These are phyloP conservation scores for Arabidopsis hybrid DNA, from an alignment of 441 rosid genomes.

Conservation along the genomic window DNA sequence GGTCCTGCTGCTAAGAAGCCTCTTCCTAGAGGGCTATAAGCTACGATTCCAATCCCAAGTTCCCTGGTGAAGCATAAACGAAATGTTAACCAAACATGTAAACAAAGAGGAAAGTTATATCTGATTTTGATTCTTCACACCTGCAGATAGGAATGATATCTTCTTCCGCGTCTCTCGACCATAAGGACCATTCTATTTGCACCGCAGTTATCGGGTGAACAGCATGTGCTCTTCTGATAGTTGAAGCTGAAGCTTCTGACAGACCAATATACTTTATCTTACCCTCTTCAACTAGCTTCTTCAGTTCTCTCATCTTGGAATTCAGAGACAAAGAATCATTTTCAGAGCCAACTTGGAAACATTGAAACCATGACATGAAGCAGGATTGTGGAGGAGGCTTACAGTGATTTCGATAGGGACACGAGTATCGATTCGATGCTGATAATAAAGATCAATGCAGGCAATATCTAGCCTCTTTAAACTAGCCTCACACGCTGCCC, in stretches of 20 bases:
- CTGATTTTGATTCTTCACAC: background rate
- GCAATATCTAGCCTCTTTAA: slow-evolving; percentile 57
- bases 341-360: background rate
- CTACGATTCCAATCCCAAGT: slow-evolving; percentile 82
- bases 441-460: slow-evolving; percentile 66
- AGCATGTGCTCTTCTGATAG: slow-evolving; percentile 78
- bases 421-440: slow-evolving; percentile 59
- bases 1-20: slow-evolving; percentile 71
- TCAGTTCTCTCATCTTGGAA: slow-evolving; percentile 64
- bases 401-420: slow-evolving; percentile 62
- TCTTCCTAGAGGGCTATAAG: slow-evolving; percentile 69
- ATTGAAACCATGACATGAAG: background rate
- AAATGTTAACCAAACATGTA: background rate
- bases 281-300: slow-evolving; percentile 72
- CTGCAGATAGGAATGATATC: slow-evolving; percentile 62
- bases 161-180: slow-evolving; percentile 74
- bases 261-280: slow-evolving; percentile 73
- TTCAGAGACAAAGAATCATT: background rate
- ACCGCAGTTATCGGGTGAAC: slow-evolving; percentile 76
- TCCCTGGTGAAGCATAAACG: slow-evolving; percentile 39
- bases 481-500: slow-evolving; percentile 64
- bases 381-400: slow-evolving; percentile 2
- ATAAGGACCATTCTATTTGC: slow-evolving; percentile 77
- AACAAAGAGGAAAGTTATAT: background rate
- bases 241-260: slow-evolving; percentile 74